Base-by-base conservation (phyloP, 257 asterid species). In the Nicotiana noctiflora region DNA sequence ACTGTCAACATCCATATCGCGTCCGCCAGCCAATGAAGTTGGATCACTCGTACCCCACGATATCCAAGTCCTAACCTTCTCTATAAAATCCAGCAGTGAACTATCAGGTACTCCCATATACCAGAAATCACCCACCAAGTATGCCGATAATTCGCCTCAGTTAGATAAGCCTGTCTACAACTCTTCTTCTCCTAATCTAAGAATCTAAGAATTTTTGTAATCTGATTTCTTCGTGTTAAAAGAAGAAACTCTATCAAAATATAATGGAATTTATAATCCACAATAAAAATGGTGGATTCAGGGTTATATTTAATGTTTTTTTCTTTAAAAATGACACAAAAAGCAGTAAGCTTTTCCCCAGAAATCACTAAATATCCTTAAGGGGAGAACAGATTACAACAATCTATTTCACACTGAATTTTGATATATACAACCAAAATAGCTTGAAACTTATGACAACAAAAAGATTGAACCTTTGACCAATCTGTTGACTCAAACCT, bases 31-130 rank as follows among this genome's bases (percentile, higher is more conserved):
- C 56, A 86, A 46, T 57, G 89, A 84, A 75, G 72, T 81, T 19
- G 79, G 80, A 81, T 57, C 87, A 53, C 84, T 75, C 60, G 68
- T 80, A 83, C 88, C 89, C 92, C 91, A 89, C 80, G 83, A 80
- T 81, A 93, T 79, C 91, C 91, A 92, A 88, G 93, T 87, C 81
- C 85, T 86, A 81, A 91, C 84, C 91, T 93, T 92, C 81, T 88
- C 94, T 56, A 90, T 83, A 83, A 95, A 89, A 84, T 86, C 87
- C 76, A 86, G 87, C 64, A 89, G 78, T 66, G 89, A 87, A 84
- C 84, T 85, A 90, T 89, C 91, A 72, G 85, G 90, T 88, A 89
- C 84, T 91, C 93, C 94, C 94, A 89, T 88, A 88, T 84, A 90
- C 92, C 84, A 86, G 87, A 74, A 79, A 81, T 62, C 61, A 44